Base-by-base conservation (phyloP, 2,329 filamentous ascomycete species). In the Cadophora malorum region DNA sequence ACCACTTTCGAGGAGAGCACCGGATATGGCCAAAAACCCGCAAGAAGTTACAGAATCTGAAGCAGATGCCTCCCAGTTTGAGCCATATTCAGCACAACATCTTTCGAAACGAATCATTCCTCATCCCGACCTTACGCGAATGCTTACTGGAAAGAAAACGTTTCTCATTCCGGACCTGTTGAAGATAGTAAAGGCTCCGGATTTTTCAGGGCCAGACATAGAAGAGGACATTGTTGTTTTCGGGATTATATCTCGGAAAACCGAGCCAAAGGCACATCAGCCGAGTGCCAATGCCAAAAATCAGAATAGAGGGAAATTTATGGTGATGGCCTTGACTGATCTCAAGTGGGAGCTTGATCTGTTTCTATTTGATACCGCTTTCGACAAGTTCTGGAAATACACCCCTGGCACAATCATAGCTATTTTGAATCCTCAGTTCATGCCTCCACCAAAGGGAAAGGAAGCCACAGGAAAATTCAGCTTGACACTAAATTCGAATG, bases 371-470 rank as follows among this genome's bases (percentile, higher is more conserved):
- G 92, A 92, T 74, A 89, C 91, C 0, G 96, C 93, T 7, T 97
- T 98, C 75, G 90, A 92, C 19, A 89, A 92, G 65, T 99, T 96
- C 81, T 98, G 95, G 91, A 97, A 97, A 77, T 83, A 98, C n/a
- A 90, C 90, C 0, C 87, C 93, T 1, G 96, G 96, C n/a, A 97
- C 94, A 0, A 86, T 98, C 1, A 84, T 99, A 66, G 96, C 95
- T 5, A 92, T 99, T 31, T 84, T 99, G 35, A 99, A 99, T 76
- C 96, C 96, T 0, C 89, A 84, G 21, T 91, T 98, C 73, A 92
- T 99, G 89, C 93, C 95, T 3, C 95, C 95, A 0, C 91, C 91
- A 0, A 88, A 88, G 0, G 87, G 90, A 23, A 89, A 89, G 69
- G 84, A 88, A 19, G 92, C 94, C 70, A 95, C 91, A 0, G 94